These are phyloP conservation scores for Gentiana straminea DNA, from an alignment of 257 asterid species.

Conservation along the genomic window DNA sequence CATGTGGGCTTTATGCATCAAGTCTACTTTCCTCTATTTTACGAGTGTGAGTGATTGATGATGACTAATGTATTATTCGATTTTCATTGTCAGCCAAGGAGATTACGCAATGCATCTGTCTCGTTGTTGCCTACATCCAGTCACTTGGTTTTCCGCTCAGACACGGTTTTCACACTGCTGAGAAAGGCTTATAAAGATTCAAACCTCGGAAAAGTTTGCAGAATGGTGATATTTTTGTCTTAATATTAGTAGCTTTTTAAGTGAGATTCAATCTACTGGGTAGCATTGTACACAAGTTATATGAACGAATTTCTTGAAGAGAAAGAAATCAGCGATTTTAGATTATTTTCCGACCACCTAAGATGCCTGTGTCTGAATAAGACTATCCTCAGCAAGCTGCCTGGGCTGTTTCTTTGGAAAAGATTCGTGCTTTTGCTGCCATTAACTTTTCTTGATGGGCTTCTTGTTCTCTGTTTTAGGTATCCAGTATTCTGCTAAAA, in stretches of 20 bases:
- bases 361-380: neutral
- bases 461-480: conserved; percentile 32
- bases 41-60: neutral
- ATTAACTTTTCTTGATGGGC: conserved; percentile 6
- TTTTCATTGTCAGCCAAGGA: conserved; percentile 69
- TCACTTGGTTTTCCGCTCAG: conserved; percentile 74
- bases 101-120: conserved; percentile 52
- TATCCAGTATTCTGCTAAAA: conserved; percentile 56
- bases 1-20: too few relatives aligned
- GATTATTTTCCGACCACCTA: neutral
- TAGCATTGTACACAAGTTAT: neutral
- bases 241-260: conserved; percentile 10
- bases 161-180: conserved; percentile 56
- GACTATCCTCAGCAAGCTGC: neutral
- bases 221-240: conserved; percentile 43
- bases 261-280: too few relatives aligned
- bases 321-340: neutral
- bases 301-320: neutral
- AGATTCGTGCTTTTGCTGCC: neutral
- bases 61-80: conserved; percentile 14
- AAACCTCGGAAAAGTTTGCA: conserved; percentile 68
- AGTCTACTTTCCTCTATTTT: too few relatives aligned
- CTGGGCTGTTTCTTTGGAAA: neutral
- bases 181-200: conserved; percentile 83
- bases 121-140: conserved; percentile 40